Conservation (phyloP, 257 asterid genomes). For the Salvia splendens region DNA sequence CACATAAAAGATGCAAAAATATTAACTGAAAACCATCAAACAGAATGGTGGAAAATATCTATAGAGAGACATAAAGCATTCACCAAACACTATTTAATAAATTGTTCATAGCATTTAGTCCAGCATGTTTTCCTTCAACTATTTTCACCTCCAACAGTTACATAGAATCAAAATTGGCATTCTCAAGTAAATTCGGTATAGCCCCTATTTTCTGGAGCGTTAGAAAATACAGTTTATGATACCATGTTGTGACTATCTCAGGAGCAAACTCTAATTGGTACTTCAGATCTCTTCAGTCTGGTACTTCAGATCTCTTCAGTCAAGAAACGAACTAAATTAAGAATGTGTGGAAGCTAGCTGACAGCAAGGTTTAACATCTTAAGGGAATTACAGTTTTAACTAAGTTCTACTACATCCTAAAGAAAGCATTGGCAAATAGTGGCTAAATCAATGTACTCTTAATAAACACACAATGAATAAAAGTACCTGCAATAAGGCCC, state of each 20-base stretch:
- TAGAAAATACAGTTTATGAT: neutral
- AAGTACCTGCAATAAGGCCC: neutral
- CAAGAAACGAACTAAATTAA: neutral
- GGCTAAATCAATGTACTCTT: conserved; percentile 10
- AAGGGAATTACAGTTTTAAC: neutral
- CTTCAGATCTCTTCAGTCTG: neutral
- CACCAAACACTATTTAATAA: conserved; percentile 9
- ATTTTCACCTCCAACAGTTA: neutral
- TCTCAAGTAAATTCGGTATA: neutral
- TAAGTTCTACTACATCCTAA: neutral
- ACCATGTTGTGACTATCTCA: neutral
- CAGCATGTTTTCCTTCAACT: neutral
- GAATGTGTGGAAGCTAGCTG: neutral
- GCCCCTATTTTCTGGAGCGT: neutral
- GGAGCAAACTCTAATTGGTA: neutral
- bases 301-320: conserved; percentile 4
- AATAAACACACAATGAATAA: neutral
- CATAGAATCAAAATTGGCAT: neutral
- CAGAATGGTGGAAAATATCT: neutral
- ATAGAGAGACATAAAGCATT: conserved; percentile 8
- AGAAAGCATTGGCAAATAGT: neutral
- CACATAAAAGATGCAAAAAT: conserved; percentile 35
- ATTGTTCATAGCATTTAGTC: neutral
- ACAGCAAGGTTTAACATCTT: neutral
- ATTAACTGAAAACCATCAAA: conserved; percentile 11